phyloP scores from a whole-genome alignment of 2,329 filamentous ascomycete genomes.

The Dothideomycetes sp. region DNA sequence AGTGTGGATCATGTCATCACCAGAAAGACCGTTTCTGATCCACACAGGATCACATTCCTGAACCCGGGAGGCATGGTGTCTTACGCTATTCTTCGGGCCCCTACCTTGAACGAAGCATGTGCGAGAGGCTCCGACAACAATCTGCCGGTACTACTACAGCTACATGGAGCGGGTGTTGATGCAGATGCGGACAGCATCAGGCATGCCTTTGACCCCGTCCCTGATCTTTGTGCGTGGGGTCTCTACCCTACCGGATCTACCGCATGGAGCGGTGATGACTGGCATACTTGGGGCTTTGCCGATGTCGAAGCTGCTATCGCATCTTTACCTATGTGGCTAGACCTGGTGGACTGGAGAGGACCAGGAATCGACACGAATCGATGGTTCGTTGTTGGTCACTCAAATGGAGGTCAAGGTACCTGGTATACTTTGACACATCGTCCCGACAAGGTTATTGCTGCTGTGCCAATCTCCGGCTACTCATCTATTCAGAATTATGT shows the following conservation, averaged over 20 bases:
- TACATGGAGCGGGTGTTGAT: conserved; percentile 49
- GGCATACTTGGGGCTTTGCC: conserved; percentile 48
- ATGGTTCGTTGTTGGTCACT: conserved; percentile 47
- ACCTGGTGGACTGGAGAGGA: conserved; percentile 36
- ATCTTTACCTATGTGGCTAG: conserved; percentile 41
- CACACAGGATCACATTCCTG: conserved; percentile 44
- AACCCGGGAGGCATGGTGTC: conserved; percentile 44
- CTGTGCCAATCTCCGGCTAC: conserved; percentile 47
- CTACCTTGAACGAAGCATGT: conserved; percentile 25
- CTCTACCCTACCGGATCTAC: conserved; percentile 47
- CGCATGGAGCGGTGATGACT: conserved; percentile 50
- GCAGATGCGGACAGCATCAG: conserved; percentile 36
- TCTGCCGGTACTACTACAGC: conserved; percentile 36
- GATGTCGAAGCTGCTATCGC: conserved; percentile 43
- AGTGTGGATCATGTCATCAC: conserved; percentile 10
- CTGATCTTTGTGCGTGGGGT: conserved; percentile 44
- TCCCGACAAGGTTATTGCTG: conserved; percentile 45
- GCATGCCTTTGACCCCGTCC: conserved; percentile 37
- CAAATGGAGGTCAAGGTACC: conserved; percentile 49
- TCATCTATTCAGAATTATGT: conserved; percentile 49
- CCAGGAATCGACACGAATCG: conserved; percentile 31
- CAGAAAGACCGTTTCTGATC: conserved; percentile 22
- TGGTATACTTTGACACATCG: conserved; percentile 47
- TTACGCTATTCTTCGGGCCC: conserved; percentile 46
- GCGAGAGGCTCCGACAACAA: not conserved